Evolutionary conservation across 2,329 filamentous ascomycete genomes (phyloP), one percentile per base, ranked within the genome.

Genomic region (Esteya vermicola): DNA sequence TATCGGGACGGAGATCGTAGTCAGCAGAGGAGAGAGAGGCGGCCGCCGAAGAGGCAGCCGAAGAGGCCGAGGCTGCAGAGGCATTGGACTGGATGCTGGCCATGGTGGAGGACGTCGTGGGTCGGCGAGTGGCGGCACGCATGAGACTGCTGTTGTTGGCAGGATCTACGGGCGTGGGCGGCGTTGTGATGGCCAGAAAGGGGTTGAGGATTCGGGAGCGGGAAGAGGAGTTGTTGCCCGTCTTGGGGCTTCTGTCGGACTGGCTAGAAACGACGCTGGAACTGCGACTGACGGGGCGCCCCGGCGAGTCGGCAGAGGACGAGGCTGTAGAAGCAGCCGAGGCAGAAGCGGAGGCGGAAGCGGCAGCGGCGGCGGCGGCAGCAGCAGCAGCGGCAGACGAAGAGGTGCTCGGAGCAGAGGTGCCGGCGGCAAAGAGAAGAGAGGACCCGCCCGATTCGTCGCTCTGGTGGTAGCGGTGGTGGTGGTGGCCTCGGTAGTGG

Each of bases 221-320:
- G 25, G 13, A 26, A 26, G 25, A 26, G 20, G 19, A 33, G 32
- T 4, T 21, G 23, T 7, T 20, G 35, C 8, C 7, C 9, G 16
- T n/a, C 6, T 7, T 28, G 16, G 8, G 33, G n/a, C n/a, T n/a
- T n/a, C 52, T 53, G 43, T 62, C 58, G 0, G 68, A 72, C 19
- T 57, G 59, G 45, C 63, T 68, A 30, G 59, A 62, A 2, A 67
- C 63, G 14, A 68, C 53, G 49, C 70, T 75, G 39, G 70, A 72
- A 51, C 68, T 68, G 37, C 69, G 61, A 48, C 70, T 74, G 18
- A 57, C 54, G 6, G 65, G 62, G 10, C 62, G 60, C 16, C 61
- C 61, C 1, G 54, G 55, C 1, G 62, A 62, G 37, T 67, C 64
- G 20, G 33, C 20, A n/a, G 16, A 35, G 13, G 33, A 23, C 14